A percentile compares a stretch with the other conserved stretches of the same genome.
Evolutionary conservation across 1,139 yeast species (phyloP).

Genomic region (Geotrichum europaeum): DNA sequence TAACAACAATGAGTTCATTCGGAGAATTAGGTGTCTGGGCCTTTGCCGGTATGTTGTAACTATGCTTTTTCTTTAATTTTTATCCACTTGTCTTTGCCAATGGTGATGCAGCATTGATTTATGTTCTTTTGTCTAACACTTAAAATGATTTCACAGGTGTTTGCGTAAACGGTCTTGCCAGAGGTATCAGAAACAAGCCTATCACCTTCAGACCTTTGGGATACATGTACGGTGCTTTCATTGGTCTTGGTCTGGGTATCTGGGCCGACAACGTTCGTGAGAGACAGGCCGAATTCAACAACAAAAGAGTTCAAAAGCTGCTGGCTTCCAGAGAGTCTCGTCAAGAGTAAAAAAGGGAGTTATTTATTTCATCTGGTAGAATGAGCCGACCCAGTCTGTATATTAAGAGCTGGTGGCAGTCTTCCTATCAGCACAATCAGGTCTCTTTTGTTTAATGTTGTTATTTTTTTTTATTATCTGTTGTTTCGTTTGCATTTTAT

Average conservation of each 20-base stretch:
- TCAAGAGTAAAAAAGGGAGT: constrained; percentile 10
- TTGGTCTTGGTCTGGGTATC: constrained; percentile 33
- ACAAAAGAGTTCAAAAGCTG: constrained; percentile 30
- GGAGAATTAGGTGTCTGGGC: constrained; percentile 35
- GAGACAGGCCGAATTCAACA: constrained; percentile 31
- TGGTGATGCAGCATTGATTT: neutral
- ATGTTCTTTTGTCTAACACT: neutral
- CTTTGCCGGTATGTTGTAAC: constrained; percentile 17
- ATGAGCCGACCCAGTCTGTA: neutral
- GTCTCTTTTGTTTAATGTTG: neutral
- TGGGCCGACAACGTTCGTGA: constrained; percentile 30
- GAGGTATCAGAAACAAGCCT: constrained; percentile 36
- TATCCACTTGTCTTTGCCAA: neutral
- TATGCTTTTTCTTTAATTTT: neutral
- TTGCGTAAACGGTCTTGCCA: constrained; percentile 34
- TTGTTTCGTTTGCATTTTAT: neutral
- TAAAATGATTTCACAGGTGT: constrained; percentile 24
- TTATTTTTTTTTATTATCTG: neutral
- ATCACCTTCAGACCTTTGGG: constrained; percentile 34
- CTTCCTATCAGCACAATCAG: neutral
- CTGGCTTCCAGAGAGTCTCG: constrained; percentile 32
- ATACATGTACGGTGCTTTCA: constrained; percentile 31
- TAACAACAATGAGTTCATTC: constrained; percentile 21
- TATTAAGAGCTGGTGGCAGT: neutral
- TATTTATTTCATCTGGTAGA: neutral